Base-by-base conservation (phyloP, 2,329 filamentous ascomycete species). In the Fusarium sp. region DNA sequence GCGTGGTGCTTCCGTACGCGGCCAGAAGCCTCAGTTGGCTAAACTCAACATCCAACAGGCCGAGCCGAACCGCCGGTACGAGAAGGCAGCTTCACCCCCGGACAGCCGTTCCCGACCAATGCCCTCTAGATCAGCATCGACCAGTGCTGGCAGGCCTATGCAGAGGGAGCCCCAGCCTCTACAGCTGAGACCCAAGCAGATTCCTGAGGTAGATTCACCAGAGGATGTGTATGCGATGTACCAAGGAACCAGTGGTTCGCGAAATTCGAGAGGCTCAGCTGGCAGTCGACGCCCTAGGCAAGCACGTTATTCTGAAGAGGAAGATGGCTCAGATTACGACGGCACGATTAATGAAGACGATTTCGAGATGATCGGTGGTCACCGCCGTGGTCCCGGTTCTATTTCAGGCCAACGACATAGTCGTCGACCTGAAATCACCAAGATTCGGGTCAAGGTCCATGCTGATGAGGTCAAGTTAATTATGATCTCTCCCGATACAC, bases 371-470 rank as follows among this genome's bases (percentile, higher is more conserved):
- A 83, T 95, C 34, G 88, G 86, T 9, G 85, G 83, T 49, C 83
- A 85, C 74, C 80, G 84, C 34, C 81, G 82, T 56, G 77, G 80
- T 34, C 77, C 81, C 51, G 75, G 78, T 17, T 88, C 86, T 5
- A 77, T 84, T 24, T 82, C 85, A 9, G 81, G 83, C 11, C 83
- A 88, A 40, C 85, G 84, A n/a, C 81, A 83, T 24, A 90, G 88
- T 9, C 84, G 88, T 68, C 80, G 87, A 6, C 88, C 89, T 2
- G 91, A 93, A 8, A 84, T 96, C 59, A 88, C 88, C 66, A 91
- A 95, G 80, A 90, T 98, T 69, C 89, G 95, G 38, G 90, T 98
- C 78, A 99, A 99, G 83, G 94, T 97, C 3, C 95, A 98, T 77
- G 90, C 88, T 3, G 92, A 94, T 44, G 96, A 99, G 76, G 96